Base-by-base conservation (phyloP, 768 basidiomycete species). In the Tulasnella sp. region DNA sequence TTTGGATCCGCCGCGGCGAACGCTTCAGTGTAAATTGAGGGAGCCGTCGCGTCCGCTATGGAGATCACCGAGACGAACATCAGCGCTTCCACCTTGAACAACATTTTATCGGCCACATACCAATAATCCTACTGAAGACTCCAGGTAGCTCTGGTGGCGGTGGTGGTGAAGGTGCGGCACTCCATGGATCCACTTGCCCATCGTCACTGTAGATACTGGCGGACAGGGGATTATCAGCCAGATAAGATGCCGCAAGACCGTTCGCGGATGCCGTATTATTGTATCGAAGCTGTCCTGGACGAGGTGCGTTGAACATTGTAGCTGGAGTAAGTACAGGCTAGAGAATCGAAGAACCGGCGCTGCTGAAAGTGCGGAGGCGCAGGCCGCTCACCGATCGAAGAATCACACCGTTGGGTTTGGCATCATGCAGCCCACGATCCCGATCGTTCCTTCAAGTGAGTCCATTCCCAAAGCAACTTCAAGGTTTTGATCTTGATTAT, bases 261-360 rank as follows among this genome's bases (percentile, higher is more conserved):
- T 64, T 64, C 47, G n/a, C 21, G 9, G 58, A 29, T 5, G 51
- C 17, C 19, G 23, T 42, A 17, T 43, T 29, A 27, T 51, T 56
- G n/a, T 15, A 48, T 49, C 21, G 88, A 62, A 84, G 76, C 65
- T 85, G 86, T 24, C 77, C 80, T 43, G 83, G 81, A 52, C 88
- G 79, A 56, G 88, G 88, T 52, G 86, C 79, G 75, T 91, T 90
- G 76, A 91, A 91, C 88, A 91, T 91, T 38, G 34, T 38, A 38
- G 34, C 34, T 15, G 34, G 34, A 5, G 34, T 5, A 38, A 15
- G 34, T 38, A 38, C 7, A 38, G 34, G 34, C 5, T 38, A 15
- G 34, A 15, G n/a, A n/a, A n/a, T n/a, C n/a, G n/a, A n/a, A n/a
- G n/a, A n/a, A n/a, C n/a, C n/a, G n/a, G n/a, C n/a, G n/a, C n/a